Conservation (phyloP, 345 rosid species). For the Firmiana major region DNA sequence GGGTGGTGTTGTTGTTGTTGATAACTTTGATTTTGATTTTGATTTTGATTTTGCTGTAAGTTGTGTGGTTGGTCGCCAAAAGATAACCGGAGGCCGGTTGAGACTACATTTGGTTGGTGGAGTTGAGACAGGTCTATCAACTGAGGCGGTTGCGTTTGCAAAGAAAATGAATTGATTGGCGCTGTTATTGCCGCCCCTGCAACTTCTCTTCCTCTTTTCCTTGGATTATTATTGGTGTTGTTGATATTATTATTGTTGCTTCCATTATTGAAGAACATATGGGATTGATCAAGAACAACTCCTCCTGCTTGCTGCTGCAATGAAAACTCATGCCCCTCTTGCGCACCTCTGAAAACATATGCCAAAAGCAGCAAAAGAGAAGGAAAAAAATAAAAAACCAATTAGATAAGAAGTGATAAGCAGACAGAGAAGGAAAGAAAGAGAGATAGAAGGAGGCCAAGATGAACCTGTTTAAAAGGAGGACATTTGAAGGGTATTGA, state of each 20-base stretch:
- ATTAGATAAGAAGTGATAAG: background rate
- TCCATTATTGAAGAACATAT: constrained; percentile 43
- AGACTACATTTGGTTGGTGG: constrained; percentile 62
- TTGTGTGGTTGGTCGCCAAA: constrained; percentile 50
- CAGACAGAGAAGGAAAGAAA: background rate
- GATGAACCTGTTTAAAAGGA: constrained; percentile 64
- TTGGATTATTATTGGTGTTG: constrained; percentile 23
- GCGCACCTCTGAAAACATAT: constrained; percentile 49
- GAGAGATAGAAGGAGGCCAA: background rate
- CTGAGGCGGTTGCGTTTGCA: constrained; percentile 50
- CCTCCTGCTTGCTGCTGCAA: constrained; percentile 50
- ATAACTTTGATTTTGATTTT: background rate
- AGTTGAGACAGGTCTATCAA: constrained; percentile 54
- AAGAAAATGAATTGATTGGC: constrained; percentile 29
- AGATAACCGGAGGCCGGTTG: constrained; percentile 76
- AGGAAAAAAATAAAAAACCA: background rate
- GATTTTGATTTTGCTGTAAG: constrained; percentile 20
- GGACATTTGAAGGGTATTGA: constrained; percentile 77
- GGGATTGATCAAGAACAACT: constrained; percentile 54
- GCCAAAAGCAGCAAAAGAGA: background rate
- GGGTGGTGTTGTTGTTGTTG: constrained; percentile 15
- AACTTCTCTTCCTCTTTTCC: constrained; percentile 67
- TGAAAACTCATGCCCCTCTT: constrained; percentile 58
- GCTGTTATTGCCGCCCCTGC: constrained; percentile 21
- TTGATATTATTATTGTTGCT: constrained; percentile 19